Conservation (phyloP, 2,329 filamentous ascomycete species). For the Geosmithia morbida region DNA sequence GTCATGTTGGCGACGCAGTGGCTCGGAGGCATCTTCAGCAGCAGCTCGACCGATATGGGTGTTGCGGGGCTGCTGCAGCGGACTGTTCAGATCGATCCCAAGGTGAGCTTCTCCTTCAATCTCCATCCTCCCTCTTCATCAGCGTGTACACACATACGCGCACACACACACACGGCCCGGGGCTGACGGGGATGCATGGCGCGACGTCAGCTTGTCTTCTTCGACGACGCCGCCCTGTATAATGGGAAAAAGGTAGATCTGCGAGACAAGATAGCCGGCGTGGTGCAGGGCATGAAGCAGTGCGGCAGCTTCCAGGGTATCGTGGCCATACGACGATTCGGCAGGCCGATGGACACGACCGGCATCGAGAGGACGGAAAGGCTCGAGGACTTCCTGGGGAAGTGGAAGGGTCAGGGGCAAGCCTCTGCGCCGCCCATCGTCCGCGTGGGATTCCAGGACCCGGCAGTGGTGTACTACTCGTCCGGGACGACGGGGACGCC, state of each 20-base stretch:
- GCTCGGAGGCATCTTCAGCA: conserved; percentile 63
- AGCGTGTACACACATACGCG: too few relatives aligned
- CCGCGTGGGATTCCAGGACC: conserved; percentile 55
- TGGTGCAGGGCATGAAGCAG: conserved; percentile 49
- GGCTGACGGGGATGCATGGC: not conserved
- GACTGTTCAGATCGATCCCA: conserved; percentile 59
- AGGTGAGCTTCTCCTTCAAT: too few relatives aligned
- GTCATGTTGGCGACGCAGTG: conserved; percentile 57
- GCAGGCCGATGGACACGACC: conserved; percentile 40
- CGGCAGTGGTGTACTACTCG: conserved; percentile 65
- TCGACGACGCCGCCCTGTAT: conserved; percentile 68
- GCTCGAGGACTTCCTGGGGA: conserved; percentile 27
- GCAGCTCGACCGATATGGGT: conserved; percentile 71
- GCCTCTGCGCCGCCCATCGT: conserved; percentile 30
- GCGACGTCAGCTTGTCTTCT: conserved; percentile 52
- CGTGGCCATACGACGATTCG: conserved; percentile 54
- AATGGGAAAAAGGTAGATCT: conserved; percentile 65
- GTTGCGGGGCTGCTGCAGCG: conserved; percentile 64
- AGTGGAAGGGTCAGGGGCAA: conserved; percentile 8
- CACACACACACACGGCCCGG: too few relatives aligned
- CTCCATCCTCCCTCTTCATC: not conserved
- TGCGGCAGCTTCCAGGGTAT: conserved; percentile 47
- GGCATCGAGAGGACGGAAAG: conserved; percentile 31
- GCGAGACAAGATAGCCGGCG: conserved; percentile 55
- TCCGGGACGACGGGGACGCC: conserved; percentile 73